A percentile compares a stretch with the other conserved stretches of the same genome.
phyloP scores from a whole-genome alignment of 371 early-diverging fungal genomes.

The Nematocida minor region DNA sequence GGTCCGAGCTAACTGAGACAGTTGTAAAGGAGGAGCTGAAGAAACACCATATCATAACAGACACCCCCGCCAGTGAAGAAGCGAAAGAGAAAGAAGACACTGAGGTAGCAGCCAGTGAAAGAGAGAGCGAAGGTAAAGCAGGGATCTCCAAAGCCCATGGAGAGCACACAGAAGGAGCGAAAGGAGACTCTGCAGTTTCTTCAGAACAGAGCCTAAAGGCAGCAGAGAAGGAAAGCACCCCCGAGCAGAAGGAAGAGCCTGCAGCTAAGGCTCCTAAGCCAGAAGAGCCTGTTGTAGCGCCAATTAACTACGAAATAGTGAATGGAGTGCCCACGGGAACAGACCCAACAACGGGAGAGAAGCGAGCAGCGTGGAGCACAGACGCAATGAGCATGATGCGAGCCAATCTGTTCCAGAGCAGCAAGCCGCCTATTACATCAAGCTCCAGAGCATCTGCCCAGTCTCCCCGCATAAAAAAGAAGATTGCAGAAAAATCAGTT shows the following conservation, averaged over 20 bases:
- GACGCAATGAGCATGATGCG: no score
- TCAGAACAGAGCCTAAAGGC: no score
- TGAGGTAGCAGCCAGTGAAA: background rate
- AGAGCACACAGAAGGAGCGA: no score
- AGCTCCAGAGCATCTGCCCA: no score
- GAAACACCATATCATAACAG: background rate
- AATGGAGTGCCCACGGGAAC: background rate
- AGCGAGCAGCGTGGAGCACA: background rate
- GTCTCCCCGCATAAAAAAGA: no score
- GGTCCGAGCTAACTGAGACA: background rate
- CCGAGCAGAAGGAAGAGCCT: background rate
- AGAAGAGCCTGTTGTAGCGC: no score
- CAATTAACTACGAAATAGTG: background rate
- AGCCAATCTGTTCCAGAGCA: background rate
- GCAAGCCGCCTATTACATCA: background rate
- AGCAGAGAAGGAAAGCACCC: no score
- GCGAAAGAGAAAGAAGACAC: background rate
- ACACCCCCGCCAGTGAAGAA: background rate
- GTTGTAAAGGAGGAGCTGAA: constrained; percentile 22
- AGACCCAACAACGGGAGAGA: background rate
- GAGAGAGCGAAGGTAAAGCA: no score
- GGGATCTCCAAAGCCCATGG: no score
- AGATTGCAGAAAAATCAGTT: no score
- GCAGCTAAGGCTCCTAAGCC: background rate
- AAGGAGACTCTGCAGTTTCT: no score